Base-by-base conservation (phyloP, 2,329 filamentous ascomycete genomes). In the Neoascochyta sp. region DNA sequence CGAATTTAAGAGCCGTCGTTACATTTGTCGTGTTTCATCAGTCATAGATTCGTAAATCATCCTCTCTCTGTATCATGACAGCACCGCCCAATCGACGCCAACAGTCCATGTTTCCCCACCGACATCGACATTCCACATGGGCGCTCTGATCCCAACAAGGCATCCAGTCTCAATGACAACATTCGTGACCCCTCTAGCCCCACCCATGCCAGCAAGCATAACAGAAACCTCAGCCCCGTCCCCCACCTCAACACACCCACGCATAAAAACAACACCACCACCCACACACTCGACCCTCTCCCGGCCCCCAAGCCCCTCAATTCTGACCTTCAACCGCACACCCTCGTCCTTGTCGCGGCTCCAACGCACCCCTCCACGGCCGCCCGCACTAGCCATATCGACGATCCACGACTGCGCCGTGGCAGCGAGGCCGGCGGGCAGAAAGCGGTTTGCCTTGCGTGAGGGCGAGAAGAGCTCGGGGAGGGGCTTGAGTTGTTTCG, bases 381-480 rank as follows among this genome's bases (percentile, higher is more conserved):
- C 12, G 9, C 21, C 13, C 14, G 11, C 13, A 22, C 21, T n/a
- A 32, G 57, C 57, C 3, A 53, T 42, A 20, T 73, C 70, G 10
- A 76, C 53, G 9, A 78, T 57, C 72, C 72, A 76, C 10, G 63
- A 57, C 27, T 71, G 64, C 16, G 75, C 50, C 26, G 65, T 68
- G 1, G 65, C 61, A 3, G 74, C 74, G 31, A 74, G 54, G 2
- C 73, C 74, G 3, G 65, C 63, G 2, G 66, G 54, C 0, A 73
- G 24, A 39, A 71, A 76, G 43, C 69, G 70, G 39, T 71, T 64
- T 0, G 64, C 66, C 36, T 66, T 67, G 15, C 71, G 63, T 25
- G 70, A 68, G 1, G 74, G 74, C 1, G 73, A 75, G 51, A 77
- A 77, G 21, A 68, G 63, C 22, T 74, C 69, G 1, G 73, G 72